Evolutionary conservation across 2,329 filamentous ascomycete species (phyloP).

Genomic region (Aureobasidium sp.): DNA sequence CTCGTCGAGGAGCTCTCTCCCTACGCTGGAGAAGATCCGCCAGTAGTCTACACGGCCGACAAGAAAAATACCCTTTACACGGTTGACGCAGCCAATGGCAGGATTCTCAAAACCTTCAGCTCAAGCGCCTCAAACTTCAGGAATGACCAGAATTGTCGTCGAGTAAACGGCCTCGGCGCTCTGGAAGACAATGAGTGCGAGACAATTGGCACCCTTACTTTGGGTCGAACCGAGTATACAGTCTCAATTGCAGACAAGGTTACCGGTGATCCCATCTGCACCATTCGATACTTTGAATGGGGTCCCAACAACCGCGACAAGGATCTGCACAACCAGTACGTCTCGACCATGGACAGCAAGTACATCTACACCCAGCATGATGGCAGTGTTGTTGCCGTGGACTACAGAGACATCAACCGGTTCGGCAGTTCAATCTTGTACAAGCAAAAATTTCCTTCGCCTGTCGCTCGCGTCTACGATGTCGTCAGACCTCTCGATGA

Average conservation of each 20-base stretch:
- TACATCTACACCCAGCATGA: slow-evolving; percentile 86
- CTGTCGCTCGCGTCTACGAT: slow-evolving; percentile 84
- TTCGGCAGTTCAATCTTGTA: slow-evolving; percentile 20
- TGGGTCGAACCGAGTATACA: slow-evolving; percentile 84
- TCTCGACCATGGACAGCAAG: slow-evolving; percentile 70
- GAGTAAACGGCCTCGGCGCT: slow-evolving; percentile 54
- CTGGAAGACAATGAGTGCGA: slow-evolving; percentile 64
- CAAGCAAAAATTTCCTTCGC: slow-evolving; percentile 43
- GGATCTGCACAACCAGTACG: slow-evolving; percentile 80
- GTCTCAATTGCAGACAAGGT: slow-evolving; percentile 74
- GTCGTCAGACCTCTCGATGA: slow-evolving; percentile 68
- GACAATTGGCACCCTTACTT: slow-evolving; percentile 69
- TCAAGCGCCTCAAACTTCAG: slow-evolving; percentile 60
- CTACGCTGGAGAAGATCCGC: slow-evolving; percentile 65
- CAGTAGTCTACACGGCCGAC: slow-evolving; percentile 81
- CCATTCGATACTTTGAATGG: slow-evolving; percentile 91
- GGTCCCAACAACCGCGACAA: slow-evolving; percentile 82
- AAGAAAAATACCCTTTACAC: slow-evolving; percentile 88
- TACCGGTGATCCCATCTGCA: slow-evolving; percentile 71
- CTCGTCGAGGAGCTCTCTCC: slow-evolving; percentile 78
- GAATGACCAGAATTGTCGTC: slow-evolving; percentile 67
- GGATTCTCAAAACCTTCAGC: slow-evolving; percentile 77
- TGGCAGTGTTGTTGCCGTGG: slow-evolving; percentile 74
- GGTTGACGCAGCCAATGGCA: slow-evolving; percentile 78
- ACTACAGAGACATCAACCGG: slow-evolving; percentile 47